Evolutionary conservation across 352 stramenopile species (phyloP).

Genomic region (Phytopythium vexans): DNA sequence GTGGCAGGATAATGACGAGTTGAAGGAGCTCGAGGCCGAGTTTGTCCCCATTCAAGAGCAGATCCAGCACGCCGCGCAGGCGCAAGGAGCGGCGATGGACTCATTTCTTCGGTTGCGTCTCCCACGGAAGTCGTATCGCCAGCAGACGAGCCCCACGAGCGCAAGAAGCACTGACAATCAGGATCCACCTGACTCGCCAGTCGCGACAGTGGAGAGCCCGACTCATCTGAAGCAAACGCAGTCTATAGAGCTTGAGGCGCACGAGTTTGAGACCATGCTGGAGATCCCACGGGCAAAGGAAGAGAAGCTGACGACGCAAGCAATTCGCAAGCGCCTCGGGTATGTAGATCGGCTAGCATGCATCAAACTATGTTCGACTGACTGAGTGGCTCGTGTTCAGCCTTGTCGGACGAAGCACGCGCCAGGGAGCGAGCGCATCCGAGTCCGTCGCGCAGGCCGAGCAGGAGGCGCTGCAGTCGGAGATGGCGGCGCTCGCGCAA

Average conservation of each 20-base stretch:
- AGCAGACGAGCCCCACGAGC: too few relatives aligned
- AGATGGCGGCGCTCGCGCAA: slow-evolving; percentile 72
- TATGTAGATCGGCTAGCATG: slow-evolving; percentile 7
- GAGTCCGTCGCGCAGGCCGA: slow-evolving; percentile 51
- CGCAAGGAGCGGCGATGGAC: neutral
- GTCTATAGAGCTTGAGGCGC: slow-evolving; percentile 26
- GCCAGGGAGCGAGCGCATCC: slow-evolving; percentile 24
- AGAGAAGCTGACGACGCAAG: slow-evolving; percentile 52
- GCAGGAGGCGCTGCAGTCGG: slow-evolving; percentile 66
- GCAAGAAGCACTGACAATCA: neutral
- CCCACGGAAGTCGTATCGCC: neutral
- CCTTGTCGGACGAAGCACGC: slow-evolving; percentile 29
- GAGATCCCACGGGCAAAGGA: slow-evolving; percentile 23
- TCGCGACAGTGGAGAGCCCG: too few relatives aligned
- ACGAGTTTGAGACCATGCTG: slow-evolving; percentile 66
- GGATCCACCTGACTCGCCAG: too few relatives aligned
- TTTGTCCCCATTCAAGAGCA: slow-evolving; percentile 14
- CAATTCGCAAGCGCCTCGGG: slow-evolving; percentile 59
- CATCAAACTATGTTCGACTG: neutral
- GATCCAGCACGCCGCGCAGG: slow-evolving; percentile 14
- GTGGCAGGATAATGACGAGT: slow-evolving; percentile 10
- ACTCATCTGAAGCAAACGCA: neutral
- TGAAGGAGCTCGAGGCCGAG: slow-evolving; percentile 19
- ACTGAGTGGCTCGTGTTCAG: slow-evolving; percentile 8
- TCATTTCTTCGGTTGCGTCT: slow-evolving; percentile 1